A percentile compares a stretch with the other conserved stretches of the same genome.
Evolutionary conservation across 2,329 filamentous ascomycete species (phyloP).

Genomic region (Teratosphaeria gauchensis): DNA sequence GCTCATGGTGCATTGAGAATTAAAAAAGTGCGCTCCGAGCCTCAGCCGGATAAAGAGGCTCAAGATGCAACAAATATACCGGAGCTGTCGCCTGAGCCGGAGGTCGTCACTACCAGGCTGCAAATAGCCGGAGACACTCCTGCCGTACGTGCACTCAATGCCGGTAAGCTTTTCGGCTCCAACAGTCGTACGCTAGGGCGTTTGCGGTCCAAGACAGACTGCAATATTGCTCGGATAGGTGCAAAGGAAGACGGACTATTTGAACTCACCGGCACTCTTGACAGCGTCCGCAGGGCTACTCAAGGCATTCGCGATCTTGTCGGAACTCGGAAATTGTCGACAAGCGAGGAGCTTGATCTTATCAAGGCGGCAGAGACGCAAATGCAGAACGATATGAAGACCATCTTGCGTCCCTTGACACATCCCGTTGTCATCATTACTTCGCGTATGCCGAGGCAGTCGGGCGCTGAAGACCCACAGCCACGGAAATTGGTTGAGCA

Average conservation of each 20-base stretch:
- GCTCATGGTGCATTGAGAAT: not conserved
- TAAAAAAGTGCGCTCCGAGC: not conserved
- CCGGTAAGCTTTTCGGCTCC: not conserved
- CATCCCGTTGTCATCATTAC: conserved; percentile 51
- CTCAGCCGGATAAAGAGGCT: not conserved
- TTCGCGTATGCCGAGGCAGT: conserved; percentile 8
- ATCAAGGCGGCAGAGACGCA: not conserved
- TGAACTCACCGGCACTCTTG: not conserved
- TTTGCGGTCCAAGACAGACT: not conserved
- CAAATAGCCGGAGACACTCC: not conserved
- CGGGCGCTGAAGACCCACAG: not conserved
- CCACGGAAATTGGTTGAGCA: not conserved
- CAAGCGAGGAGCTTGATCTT: not conserved
- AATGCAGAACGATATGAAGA: not conserved
- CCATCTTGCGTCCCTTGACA: conserved; percentile 38
- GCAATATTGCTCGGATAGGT: not conserved
- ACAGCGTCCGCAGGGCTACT: not conserved
- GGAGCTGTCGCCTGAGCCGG: not conserved
- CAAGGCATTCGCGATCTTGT: not conserved
- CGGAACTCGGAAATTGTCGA: not conserved
- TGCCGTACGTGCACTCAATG: not conserved
- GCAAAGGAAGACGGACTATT: not conserved
- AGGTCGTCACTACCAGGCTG: not conserved
- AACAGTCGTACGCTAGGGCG: not conserved
- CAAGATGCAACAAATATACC: not conserved